Evolutionary conservation across 2,329 filamentous ascomycete species (phyloP).

Genomic region (Lojkania enalia): DNA sequence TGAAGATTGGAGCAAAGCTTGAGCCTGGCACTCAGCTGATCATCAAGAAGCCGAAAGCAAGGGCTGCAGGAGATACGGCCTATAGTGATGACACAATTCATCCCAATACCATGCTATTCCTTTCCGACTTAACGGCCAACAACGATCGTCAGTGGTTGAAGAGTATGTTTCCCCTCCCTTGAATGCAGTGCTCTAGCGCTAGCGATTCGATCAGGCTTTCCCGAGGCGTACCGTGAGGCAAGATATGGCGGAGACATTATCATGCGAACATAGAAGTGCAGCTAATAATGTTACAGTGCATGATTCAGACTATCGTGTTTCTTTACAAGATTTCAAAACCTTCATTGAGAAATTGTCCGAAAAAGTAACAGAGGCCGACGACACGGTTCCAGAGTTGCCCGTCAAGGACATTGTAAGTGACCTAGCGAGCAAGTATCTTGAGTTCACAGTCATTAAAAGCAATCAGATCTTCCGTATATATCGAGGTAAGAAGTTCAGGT

Average conservation of each 20-base stretch:
- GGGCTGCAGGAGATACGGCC: constrained; percentile 60
- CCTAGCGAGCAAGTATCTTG: too few species aligned
- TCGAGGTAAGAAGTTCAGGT: constrained; percentile 48
- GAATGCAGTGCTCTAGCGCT: not conserved
- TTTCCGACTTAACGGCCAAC: constrained; percentile 61
- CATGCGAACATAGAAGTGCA: not conserved
- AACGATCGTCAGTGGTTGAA: constrained; percentile 68
- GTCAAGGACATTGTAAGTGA: constrained; percentile 73
- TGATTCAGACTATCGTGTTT: constrained; percentile 76
- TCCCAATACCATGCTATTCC: constrained; percentile 65
- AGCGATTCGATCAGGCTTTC: too few species aligned
- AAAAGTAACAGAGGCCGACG: constrained; percentile 71
- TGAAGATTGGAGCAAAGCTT: constrained; percentile 60
- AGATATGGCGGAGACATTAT: not conserved
- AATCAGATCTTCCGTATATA: constrained; percentile 78
- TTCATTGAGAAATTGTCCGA: constrained; percentile 75
- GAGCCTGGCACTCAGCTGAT: constrained; percentile 63
- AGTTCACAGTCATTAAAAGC: not conserved
- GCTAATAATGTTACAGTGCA: constrained; percentile 59
- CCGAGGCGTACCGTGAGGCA: not conserved
- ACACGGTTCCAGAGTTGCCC: constrained; percentile 83
- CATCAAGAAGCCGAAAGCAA: constrained; percentile 66
- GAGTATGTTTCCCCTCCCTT: constrained; percentile 47
- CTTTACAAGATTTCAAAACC: constrained; percentile 78
- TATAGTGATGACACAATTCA: constrained; percentile 63